Evolutionary conservation across 2,329 filamentous ascomycete species (phyloP).

Genomic region (Penicillium sp.): DNA sequence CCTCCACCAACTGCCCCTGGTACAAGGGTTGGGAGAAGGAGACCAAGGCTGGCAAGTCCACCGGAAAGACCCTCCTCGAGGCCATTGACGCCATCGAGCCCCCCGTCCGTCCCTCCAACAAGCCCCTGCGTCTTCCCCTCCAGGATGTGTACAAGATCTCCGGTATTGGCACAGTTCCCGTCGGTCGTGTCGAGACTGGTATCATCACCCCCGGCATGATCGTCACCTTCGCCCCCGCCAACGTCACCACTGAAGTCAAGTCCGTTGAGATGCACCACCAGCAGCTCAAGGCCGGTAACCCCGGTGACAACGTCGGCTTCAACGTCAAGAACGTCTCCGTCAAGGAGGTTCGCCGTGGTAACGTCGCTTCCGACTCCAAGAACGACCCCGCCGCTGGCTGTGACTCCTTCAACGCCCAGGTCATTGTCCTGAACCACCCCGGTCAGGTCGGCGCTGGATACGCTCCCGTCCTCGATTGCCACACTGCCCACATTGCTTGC

Average conservation of each 20-base stretch:
- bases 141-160: conserved; percentile 99
- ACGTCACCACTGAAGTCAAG: conserved; percentile 99
- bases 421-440: conserved; percentile 99
- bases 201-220: conserved; percentile 77
- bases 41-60: conserved; percentile 79
- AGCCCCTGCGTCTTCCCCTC: conserved; percentile 99
- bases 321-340: conserved; percentile 99
- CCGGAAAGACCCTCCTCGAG: conserved; percentile 97
- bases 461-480: conserved; percentile 98
- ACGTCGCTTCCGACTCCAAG: conserved; percentile 99
- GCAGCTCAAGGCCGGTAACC: conserved; percentile 90
- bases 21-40: conserved; percentile 99
- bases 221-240: conserved; percentile 96
- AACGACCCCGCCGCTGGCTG: conserved; percentile 89
- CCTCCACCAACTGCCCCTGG: conserved; percentile 94
- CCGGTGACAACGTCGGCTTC: conserved; percentile 99
- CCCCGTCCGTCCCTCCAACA: conserved; percentile 91
- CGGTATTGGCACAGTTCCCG: conserved; percentile 99
- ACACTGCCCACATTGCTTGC: conserved; percentile 99
- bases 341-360: conserved; percentile 99
- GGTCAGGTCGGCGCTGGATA: conserved; percentile 99
- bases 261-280: conserved; percentile 99
- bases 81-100: conserved; percentile 96
- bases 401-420: conserved; percentile 98
- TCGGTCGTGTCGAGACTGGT: conserved; percentile 99